Conservation (phyloP, 768 basidiomycete genomes). For the Russula virescens region DNA sequence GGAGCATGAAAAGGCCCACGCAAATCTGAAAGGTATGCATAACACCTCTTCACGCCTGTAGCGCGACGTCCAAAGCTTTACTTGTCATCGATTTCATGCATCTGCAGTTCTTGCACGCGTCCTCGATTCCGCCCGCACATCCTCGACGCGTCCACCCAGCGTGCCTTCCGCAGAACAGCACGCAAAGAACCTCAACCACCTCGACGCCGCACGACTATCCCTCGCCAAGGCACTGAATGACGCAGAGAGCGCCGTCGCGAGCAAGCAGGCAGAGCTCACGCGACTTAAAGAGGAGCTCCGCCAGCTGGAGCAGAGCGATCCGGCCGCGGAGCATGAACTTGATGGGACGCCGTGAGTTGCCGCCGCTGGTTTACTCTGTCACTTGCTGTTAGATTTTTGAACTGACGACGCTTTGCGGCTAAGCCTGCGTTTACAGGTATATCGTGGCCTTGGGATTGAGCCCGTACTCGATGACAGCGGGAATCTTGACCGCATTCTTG, state of each 20-base stretch:
- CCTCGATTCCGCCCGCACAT: constrained; percentile 64
- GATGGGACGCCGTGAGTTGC: constrained; percentile 58
- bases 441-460: constrained; percentile 67
- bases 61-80: too few species aligned
- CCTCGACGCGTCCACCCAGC: constrained; percentile 61
- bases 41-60: background rate
- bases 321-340: constrained; percentile 66
- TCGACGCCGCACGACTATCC: constrained; percentile 57
- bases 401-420: background rate
- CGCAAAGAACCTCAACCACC: constrained; percentile 52
- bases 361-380: background rate
- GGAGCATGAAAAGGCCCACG: constrained; percentile 62
- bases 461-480: constrained; percentile 53
- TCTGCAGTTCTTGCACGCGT: constrained; percentile 52
- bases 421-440: constrained; percentile 64
- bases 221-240: constrained; percentile 73
- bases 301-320: constrained; percentile 60
- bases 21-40: constrained; percentile 53
- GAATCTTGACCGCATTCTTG: constrained; percentile 52
- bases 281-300: constrained; percentile 59
- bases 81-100: too few species aligned
- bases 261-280: constrained; percentile 65
- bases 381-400: background rate
- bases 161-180: constrained; percentile 67
- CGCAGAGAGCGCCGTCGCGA: constrained; percentile 55